A percentile compares a stretch with the other conserved stretches of the same genome.
Evolutionary conservation across 805 yeast species (phyloP).

Genomic region (Ogataea dorogensis): DNA sequence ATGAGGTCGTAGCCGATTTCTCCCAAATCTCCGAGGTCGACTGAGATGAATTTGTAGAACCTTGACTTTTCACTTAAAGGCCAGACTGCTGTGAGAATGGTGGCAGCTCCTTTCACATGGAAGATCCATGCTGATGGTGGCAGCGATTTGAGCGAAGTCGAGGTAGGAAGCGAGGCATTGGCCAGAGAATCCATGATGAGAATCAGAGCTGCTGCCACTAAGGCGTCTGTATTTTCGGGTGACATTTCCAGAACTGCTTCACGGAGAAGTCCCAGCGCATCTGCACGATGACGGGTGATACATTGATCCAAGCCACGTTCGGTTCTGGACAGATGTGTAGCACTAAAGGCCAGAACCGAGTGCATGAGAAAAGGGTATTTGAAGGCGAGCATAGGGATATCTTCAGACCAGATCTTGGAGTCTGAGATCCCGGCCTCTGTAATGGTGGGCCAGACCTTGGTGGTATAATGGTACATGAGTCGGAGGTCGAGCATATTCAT

Average conservation of each 20-base stretch:
- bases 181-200: constrained; percentile 92
- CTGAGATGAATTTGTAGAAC: constrained; percentile 71
- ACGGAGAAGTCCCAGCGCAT: constrained; percentile 74
- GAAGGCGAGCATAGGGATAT: constrained; percentile 86
- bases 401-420: constrained; percentile 80
- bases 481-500: constrained; percentile 75
- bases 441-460: constrained; percentile 81
- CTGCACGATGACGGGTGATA: constrained; percentile 83
- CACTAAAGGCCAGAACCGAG: constrained; percentile 84
- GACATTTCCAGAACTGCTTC: constrained; percentile 85
- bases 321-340: constrained; percentile 82
- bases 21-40: constrained; percentile 86
- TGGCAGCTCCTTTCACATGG: constrained; percentile 96
- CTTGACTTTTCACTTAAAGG: constrained; percentile 71
- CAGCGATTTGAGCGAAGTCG: constrained; percentile 54
- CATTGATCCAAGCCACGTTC: constrained; percentile 75
- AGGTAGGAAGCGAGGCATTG: constrained; percentile 68
- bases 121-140: constrained; percentile 97
- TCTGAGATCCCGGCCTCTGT: constrained; percentile 90
- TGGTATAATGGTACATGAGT: constrained; percentile 83
- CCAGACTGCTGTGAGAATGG: constrained; percentile 95
- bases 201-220: constrained; percentile 88
- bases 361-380: constrained; percentile 90
- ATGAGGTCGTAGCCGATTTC: constrained; percentile 49
- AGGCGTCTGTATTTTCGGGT: constrained; percentile 84